Evolutionary conservation across 2,329 filamentous ascomycete genomes (phyloP).

Genomic region (Pseudocercospora vitis): DNA sequence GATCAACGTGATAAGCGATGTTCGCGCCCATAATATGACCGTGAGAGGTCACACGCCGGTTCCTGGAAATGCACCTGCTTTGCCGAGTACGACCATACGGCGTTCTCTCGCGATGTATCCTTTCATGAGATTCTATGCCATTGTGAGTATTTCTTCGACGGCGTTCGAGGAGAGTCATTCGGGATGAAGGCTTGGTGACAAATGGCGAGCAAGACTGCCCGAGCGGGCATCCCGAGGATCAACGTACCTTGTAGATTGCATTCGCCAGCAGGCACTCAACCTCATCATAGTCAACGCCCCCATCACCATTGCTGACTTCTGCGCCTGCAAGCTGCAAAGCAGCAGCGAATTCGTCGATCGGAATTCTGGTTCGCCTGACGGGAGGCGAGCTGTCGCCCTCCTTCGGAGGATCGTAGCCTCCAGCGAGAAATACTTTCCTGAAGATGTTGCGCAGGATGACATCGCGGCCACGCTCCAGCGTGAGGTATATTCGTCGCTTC

Average conservation of each 20-base stretch:
- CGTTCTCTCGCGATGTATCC: constrained; percentile 93
- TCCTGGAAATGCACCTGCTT: constrained; percentile 86
- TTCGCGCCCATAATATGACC: no score
- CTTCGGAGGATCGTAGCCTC: constrained; percentile 66
- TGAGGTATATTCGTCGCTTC: constrained; percentile 88
- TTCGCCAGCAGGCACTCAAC: constrained; percentile 94
- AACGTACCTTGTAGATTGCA: constrained; percentile 91
- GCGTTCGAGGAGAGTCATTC: constrained; percentile 8
- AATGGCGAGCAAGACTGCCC: constrained; percentile 2
- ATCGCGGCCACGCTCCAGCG: constrained; percentile 86
- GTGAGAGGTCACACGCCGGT: constrained; percentile 63
- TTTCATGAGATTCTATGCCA: constrained; percentile 80
- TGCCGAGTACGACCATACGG: constrained; percentile 88
- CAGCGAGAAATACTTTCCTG: constrained; percentile 83
- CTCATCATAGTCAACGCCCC: constrained; percentile 79
- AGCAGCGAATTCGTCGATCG: constrained; percentile 78
- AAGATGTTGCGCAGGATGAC: constrained; percentile 89
- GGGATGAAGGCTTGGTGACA: background rate
- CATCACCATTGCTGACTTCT: constrained; percentile 54
- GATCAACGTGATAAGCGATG: no score
- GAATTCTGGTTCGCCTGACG: constrained; percentile 70
- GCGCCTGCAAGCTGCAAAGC: constrained; percentile 70
- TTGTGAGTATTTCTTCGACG: no score
- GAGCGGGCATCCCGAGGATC: background rate
- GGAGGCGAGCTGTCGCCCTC: constrained; percentile 60